These are phyloP conservation scores for Russula sp. DNA, from an alignment of 768 basidiomycete species.

Conservation along the genomic window DNA sequence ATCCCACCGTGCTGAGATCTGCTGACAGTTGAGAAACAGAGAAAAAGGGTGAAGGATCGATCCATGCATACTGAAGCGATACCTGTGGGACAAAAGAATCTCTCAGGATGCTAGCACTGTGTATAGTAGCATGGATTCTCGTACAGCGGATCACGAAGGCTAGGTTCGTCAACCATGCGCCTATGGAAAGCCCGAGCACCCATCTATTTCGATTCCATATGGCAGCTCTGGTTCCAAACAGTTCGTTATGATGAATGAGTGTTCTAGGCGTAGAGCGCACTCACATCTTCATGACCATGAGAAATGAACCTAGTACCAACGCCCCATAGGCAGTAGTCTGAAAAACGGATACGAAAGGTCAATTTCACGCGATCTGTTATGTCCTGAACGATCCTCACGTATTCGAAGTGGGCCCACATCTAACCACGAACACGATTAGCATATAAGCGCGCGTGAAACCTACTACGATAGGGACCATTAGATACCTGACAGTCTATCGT, in stretches of 20 bases:
- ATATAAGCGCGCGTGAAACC: not conserved
- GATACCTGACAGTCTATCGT: conserved; percentile 10
- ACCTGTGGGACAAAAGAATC: not conserved
- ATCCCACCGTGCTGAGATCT: not conserved
- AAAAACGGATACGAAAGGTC: not conserved
- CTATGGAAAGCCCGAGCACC: not conserved
- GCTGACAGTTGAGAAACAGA: not conserved
- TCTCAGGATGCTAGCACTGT: not conserved
- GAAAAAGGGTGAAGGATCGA: not conserved
- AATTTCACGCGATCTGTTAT: not conserved
- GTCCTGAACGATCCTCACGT: not conserved
- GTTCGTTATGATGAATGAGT: not conserved
- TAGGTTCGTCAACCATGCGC: conserved; percentile 7
- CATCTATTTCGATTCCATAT: conserved; percentile 6
- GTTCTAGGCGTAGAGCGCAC: not conserved
- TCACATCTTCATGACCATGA: conserved; percentile 16
- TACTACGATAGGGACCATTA: not conserved
- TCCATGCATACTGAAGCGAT: not conserved
- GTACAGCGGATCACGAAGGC: conserved; percentile 14
- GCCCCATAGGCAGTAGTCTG: conserved; percentile 7
- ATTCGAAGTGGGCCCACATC: conserved; percentile 8
- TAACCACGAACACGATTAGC: not conserved
- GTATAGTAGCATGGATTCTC: not conserved
- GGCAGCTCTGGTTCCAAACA: not conserved
- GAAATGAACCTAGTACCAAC: not conserved